Conservation (phyloP, 257 asterid species). For the Nicotiana attenuata region DNA sequence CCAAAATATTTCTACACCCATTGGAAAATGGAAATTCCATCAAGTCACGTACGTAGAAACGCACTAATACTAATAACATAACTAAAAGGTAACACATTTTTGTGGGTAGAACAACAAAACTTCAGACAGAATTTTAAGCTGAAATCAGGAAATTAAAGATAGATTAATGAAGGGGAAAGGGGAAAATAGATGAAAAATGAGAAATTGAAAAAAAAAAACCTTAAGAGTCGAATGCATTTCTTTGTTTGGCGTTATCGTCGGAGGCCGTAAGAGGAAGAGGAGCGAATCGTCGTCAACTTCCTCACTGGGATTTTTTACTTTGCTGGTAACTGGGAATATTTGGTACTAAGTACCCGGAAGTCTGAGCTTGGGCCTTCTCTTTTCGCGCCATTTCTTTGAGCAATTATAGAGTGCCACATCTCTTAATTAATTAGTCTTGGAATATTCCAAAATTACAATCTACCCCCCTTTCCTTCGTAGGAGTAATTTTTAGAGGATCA, state of each 20-base stretch:
- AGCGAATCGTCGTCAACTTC: not conserved
- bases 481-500: no score
- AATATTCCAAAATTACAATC: no score
- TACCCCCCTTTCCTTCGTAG: no score
- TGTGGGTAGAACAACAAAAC: not conserved
- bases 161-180: not conserved
- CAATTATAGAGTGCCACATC: no score
- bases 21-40: not conserved
- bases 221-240: constrained; percentile 62
- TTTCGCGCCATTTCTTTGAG: not conserved
- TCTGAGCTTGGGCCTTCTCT: not conserved
- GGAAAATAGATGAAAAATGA: not conserved
- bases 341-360: not conserved
- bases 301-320: not conserved
- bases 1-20: constrained; percentile 72
- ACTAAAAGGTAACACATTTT: no score
- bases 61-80: not conserved
- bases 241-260: not conserved
- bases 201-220: constrained; percentile 32
- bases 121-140: not conserved
- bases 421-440: no score
- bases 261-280: not conserved
- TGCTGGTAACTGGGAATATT: not conserved
- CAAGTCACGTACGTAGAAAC: not conserved
- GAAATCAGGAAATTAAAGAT: not conserved